phyloP scores from a whole-genome alignment of 306 rosid genomes.

The Quercus aquifolioides region DNA sequence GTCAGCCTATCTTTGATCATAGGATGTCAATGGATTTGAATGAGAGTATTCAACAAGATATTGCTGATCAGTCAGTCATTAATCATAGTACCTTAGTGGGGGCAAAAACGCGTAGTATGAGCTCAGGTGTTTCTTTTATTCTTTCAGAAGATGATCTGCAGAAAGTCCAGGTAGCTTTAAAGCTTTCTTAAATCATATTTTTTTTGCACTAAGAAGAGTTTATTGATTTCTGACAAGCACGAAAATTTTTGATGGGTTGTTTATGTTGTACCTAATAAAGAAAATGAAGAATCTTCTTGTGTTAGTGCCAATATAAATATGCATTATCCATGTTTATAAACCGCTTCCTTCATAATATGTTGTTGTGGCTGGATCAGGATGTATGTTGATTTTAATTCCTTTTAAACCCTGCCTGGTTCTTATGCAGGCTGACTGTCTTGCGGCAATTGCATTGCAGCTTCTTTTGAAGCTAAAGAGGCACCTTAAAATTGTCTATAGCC shows the following conservation, averaged over 20 bases:
- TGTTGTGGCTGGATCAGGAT: conserved; percentile 3
- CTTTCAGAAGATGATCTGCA: conserved; percentile 64
- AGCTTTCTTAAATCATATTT: not conserved
- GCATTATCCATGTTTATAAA: not conserved
- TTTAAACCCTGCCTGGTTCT: conserved; percentile 11
- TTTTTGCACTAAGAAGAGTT: conserved; percentile 12
- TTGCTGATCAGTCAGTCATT: conserved; percentile 35
- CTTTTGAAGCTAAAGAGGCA: conserved; percentile 94
- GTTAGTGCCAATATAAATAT: not conserved
- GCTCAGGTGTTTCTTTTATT: conserved; percentile 33
- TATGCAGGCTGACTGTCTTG: conserved; percentile 71
- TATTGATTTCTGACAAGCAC: not conserved
- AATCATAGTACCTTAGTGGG: conserved; percentile 32
- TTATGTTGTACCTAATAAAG: not conserved
- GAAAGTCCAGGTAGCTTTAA: conserved; percentile 70
- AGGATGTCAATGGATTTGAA: conserved; percentile 63
- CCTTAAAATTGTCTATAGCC: conserved; percentile 75
- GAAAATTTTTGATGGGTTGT: not conserved
- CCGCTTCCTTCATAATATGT: not conserved
- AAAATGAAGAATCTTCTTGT: not conserved
- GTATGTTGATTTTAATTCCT: not conserved
- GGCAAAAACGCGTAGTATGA: conserved; percentile 28
- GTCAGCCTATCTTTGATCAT: conserved; percentile 27
- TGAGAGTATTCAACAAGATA: conserved; percentile 50
- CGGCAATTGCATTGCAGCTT: conserved; percentile 85